Conservation (phyloP, 2,329 filamentous ascomycete species). For the Xylaria sp. region DNA sequence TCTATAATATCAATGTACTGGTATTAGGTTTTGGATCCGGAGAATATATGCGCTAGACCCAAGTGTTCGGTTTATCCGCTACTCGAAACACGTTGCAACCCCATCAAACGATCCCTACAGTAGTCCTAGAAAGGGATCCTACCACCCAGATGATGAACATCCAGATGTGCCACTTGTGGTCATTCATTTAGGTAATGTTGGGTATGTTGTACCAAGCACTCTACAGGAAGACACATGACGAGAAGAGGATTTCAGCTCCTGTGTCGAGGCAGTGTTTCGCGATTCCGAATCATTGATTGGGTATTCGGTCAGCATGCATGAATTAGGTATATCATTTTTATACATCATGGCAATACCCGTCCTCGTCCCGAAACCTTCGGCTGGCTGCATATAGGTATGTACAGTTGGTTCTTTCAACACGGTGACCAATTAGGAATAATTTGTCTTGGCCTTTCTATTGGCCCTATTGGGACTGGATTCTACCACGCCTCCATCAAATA, state of each 20-base stretch:
- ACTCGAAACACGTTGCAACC: conserved; percentile 15
- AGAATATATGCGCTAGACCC: not conserved
- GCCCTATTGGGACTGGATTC: not conserved
- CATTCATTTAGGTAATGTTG: not conserved
- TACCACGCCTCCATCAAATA: not conserved
- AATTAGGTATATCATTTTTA: not conserved
- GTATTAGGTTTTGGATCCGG: not conserved
- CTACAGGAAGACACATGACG: not conserved
- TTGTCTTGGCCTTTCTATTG: conserved; percentile 5
- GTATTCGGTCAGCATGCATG: conserved; percentile 19
- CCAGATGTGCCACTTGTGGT: not conserved
- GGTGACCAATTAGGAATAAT: conserved; percentile 1
- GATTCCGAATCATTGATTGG: conserved; percentile 1
- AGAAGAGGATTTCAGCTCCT: conserved; percentile 24
- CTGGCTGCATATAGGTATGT: not conserved
- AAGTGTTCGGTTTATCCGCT: conserved; percentile 3
- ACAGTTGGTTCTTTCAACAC: not conserved
- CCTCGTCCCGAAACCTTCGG: not conserved
- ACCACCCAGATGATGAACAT: not conserved
- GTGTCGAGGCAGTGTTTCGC: conserved; percentile 31
- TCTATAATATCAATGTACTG: not conserved
- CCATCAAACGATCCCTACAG: conserved; percentile 12
- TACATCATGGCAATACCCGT: not conserved
- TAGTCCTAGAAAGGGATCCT: conserved; percentile 4
- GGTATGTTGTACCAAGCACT: not conserved